Base-by-base conservation (phyloP, 176 grass and related monocot genomes). In the Themeda triandra region DNA sequence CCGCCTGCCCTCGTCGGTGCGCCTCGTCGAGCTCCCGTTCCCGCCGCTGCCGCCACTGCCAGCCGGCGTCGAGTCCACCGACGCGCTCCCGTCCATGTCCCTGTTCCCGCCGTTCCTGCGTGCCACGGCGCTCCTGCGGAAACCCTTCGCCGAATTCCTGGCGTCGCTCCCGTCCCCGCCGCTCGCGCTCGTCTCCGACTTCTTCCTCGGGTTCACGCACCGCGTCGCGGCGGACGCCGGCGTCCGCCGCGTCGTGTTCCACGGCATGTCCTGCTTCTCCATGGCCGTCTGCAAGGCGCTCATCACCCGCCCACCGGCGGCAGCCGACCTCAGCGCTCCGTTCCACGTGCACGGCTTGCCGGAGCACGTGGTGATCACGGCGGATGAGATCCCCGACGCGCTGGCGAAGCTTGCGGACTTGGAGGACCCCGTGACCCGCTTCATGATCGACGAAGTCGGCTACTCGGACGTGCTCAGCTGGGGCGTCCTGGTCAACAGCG, bases 251-350 rank as follows among this genome's bases (percentile, higher is more conserved):
- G 6, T 92, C 69, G 87, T 93, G 39, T 93, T 86, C 80, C 85
- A 97, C 45, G 87, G 91, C 14, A 93, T 97, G 91, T 90, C 87
- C 2, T 84, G 78, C 71, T 92, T 97, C 82, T 80, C 91, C 69
- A 75, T 86, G 87, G 87, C 87, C 65, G 33, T 88, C 33, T 85
- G 77, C 88, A 96, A 93, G 31, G 80, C 77, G 2, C 41, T 95
- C n/a, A 0, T 6, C 51, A 28, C 21, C 45, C 79, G 19, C 33
- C 28, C 81, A 9, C 79, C 85, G 0, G 42, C 81, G 21, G 90
- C 79, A 0, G 35, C 64, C 23, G 3, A 33, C 6, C 9, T 10
- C 4, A 69, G 56, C 14, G 27, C 28, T 5, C 42, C 51, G 32
- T 91, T 91, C 78, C 84, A 42, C 68, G 58, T 93, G 18, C 67